Conservation (phyloP, 2,329 filamentous ascomycete species). For the Madurella mycetomatis region DNA sequence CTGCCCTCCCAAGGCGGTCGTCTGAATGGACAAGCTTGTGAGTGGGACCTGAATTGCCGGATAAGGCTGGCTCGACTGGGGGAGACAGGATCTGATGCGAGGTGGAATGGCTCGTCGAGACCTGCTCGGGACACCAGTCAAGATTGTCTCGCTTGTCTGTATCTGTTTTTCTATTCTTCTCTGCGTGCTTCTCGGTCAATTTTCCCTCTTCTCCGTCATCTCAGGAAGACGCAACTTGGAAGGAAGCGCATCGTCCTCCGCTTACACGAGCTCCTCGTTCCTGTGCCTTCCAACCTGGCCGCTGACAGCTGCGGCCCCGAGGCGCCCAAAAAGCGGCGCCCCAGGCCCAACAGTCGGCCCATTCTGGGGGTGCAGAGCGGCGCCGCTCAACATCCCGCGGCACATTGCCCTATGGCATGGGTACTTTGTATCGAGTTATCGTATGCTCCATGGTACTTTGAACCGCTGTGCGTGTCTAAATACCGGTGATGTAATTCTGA, state of each 20-base stretch:
- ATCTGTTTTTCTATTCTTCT: slow-evolving; percentile 2
- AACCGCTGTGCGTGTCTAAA: neutral
- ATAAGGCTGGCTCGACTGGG: neutral
- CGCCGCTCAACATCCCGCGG: neutral
- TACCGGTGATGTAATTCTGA: slow-evolving; percentile 15
- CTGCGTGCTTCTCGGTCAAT: neutral
- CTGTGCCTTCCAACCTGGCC: slow-evolving; percentile 4
- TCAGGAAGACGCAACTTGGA: no score
- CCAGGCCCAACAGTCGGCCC: slow-evolving; percentile 5
- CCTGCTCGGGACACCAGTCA: slow-evolving; percentile 1
- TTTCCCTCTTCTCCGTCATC: neutral
- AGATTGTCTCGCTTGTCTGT: slow-evolving; percentile 5
- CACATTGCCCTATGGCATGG: neutral
- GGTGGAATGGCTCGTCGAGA: slow-evolving; percentile 2
- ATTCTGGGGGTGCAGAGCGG: neutral
- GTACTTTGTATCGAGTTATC: slow-evolving; percentile 7
- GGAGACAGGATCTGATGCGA: neutral
- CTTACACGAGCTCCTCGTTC: neutral
- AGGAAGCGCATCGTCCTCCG: neutral
- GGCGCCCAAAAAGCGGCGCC: slow-evolving; percentile 14
- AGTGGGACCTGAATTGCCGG: neutral
- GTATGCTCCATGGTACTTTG: slow-evolving; percentile 7
- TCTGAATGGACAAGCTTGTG: slow-evolving; percentile 3
- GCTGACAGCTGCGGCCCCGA: slow-evolving; percentile 13
- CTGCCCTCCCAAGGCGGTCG: neutral